These are phyloP conservation scores for Pichia sp. DNA, from an alignment of 1,139 yeast species.

Conservation along the genomic window DNA sequence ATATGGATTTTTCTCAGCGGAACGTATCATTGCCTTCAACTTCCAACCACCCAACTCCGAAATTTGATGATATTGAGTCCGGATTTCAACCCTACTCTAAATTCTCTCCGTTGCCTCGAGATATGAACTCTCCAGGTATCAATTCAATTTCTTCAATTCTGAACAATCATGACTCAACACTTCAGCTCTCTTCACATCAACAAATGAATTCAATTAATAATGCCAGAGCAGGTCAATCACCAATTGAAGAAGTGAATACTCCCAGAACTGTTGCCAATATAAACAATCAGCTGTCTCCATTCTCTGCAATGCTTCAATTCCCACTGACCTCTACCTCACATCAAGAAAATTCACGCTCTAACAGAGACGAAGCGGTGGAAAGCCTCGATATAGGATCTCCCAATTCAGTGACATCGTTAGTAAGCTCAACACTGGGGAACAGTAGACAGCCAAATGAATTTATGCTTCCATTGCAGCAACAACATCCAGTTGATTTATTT, in stretches of 20 bases:
- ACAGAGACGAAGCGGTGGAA: background rate
- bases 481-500: slow-evolving; percentile 7
- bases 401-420: slow-evolving; percentile 1
- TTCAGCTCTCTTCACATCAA: background rate
- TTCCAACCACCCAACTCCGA: slow-evolving; percentile 2
- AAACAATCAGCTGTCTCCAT: slow-evolving; percentile 9
- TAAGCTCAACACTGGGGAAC: slow-evolving; percentile 2
- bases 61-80: slow-evolving; percentile 8
- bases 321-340: no score
- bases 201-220: background rate
- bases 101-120: slow-evolving; percentile 4
- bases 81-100: slow-evolving; percentile 3
- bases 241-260: slow-evolving; percentile 2
- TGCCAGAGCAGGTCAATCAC: background rate
- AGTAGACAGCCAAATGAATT: slow-evolving; percentile 1
- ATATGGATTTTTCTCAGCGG: no score
- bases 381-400: slow-evolving; percentile 2
- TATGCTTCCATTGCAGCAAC: background rate
- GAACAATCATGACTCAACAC: background rate
- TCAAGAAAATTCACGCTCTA: background rate
- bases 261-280: slow-evolving; percentile 3
- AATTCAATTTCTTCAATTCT: no score
- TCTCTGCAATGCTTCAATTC: slow-evolving; percentile 1
- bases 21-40: background rate
- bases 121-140: no score